Percentiles rank a stretch among this genome's conserved stretches.
Evolutionary conservation across 345 rosid species (phyloP).

Genomic region (Salix caprea): DNA sequence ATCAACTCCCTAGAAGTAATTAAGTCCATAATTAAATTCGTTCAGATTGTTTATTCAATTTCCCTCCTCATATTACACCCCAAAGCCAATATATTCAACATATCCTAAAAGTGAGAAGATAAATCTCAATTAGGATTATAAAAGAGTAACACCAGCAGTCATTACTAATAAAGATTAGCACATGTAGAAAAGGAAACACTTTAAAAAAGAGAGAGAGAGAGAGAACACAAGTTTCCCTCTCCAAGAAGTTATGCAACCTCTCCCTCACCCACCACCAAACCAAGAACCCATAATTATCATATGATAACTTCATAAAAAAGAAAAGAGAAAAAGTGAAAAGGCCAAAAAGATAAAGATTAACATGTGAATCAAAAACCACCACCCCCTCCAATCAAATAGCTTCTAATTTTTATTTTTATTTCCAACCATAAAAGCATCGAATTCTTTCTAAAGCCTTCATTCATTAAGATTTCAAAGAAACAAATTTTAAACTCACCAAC

Average conservation of each 20-base stretch:
- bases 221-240: background rate
- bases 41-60: background rate
- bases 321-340: conserved; percentile 15
- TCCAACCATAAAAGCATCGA: conserved; percentile 25
- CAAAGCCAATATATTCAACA: background rate
- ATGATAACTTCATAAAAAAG: conserved; percentile 33
- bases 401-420: background rate
- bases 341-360: conserved; percentile 6
- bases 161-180: background rate
- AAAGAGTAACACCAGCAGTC: background rate
- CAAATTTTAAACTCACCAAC: background rate
- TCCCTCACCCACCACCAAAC: conserved; percentile 13
- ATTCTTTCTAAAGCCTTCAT: conserved; percentile 5
- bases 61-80: background rate
- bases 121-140: background rate
- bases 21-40: background rate
- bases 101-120: background rate
- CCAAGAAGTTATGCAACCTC: background rate
- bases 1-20: background rate
- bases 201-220: background rate
- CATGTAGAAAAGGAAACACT: background rate
- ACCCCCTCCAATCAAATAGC: conserved; percentile 3
- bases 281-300: conserved; percentile 5
- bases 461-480: background rate
- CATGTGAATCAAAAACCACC: conserved; percentile 36